Conservation (phyloP, 352 stramenopile species). For the Blastocystis sp. region DNA sequence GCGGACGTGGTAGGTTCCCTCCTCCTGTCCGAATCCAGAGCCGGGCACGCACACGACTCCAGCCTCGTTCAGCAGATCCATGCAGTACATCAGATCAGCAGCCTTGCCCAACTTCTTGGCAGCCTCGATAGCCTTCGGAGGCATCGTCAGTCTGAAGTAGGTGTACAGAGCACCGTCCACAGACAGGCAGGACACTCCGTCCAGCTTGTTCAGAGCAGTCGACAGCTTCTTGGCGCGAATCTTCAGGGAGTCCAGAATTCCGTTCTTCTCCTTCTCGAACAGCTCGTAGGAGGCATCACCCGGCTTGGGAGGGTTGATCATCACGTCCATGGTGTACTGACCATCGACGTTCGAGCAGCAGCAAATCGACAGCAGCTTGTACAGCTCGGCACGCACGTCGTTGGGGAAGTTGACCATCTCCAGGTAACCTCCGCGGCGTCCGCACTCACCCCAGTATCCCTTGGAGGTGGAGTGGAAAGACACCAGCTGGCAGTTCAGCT, state of each 20-base stretch:
- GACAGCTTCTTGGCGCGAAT: slow-evolving; percentile 80
- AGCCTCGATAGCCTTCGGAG: slow-evolving; percentile 68
- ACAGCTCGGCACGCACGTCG: slow-evolving; percentile 84
- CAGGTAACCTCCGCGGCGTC: slow-evolving; percentile 85
- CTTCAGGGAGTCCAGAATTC: slow-evolving; percentile 83
- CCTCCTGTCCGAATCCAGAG: slow-evolving; percentile 87
- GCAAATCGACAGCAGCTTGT: slow-evolving; percentile 92
- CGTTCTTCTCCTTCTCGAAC: slow-evolving; percentile 77
- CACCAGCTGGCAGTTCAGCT: slow-evolving; percentile 80
- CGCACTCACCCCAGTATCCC: slow-evolving; percentile 95
- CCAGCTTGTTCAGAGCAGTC: slow-evolving; percentile 82
- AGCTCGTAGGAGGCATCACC: slow-evolving; percentile 76
- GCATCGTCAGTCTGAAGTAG: slow-evolving; percentile 84
- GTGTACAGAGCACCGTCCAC: slow-evolving; percentile 95
- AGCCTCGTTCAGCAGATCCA: slow-evolving; percentile 84
- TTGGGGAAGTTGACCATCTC: slow-evolving; percentile 84
- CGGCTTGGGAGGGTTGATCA: slow-evolving; percentile 83
- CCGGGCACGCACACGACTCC: slow-evolving; percentile 88
- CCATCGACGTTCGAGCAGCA: slow-evolving; percentile 89
- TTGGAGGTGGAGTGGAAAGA: slow-evolving; percentile 96
- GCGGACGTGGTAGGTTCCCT: slow-evolving; percentile 89
- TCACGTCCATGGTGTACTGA: slow-evolving; percentile 77
- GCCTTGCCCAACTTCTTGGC: slow-evolving; percentile 67
- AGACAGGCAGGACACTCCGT: slow-evolving; percentile 87
- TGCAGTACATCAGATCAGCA: slow-evolving; percentile 89